These are phyloP conservation scores for Sambucus nigra DNA, from an alignment of 129 eudicot genomes.

Conservation along the genomic window DNA sequence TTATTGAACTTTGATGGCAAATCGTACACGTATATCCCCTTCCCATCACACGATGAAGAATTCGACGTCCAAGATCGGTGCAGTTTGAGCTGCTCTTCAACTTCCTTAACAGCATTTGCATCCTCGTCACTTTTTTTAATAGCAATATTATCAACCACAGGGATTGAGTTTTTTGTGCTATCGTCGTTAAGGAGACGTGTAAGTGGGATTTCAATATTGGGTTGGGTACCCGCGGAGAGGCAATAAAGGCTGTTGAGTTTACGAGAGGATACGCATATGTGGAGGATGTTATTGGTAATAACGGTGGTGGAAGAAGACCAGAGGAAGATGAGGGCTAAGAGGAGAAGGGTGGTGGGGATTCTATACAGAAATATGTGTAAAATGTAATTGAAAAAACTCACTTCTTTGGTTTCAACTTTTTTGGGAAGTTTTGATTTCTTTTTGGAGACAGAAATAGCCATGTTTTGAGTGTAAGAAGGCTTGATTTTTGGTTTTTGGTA, in stretches of 20 bases:
- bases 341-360: slow-evolving; percentile 45
- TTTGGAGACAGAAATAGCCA: slow-evolving; percentile 52
- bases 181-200: slow-evolving; percentile 29
- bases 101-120: slow-evolving; percentile 32
- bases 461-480: slow-evolving; percentile 8
- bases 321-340: slow-evolving; percentile 46
- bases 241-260: slow-evolving; percentile 68
- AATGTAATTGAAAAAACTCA: slow-evolving; percentile 20
- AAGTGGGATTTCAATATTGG: slow-evolving; percentile 31
- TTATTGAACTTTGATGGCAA: slow-evolving; percentile 76
- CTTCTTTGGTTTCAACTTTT: slow-evolving; percentile 23
- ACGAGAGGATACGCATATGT: slow-evolving; percentile 70
- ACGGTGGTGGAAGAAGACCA: slow-evolving; percentile 73
- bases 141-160: not conserved
- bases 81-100: slow-evolving; percentile 44
- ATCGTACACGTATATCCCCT: slow-evolving; percentile 63
- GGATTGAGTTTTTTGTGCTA: slow-evolving; percentile 12
- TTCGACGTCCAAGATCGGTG: slow-evolving; percentile 55
- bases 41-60: slow-evolving; percentile 38
- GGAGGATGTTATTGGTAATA: slow-evolving; percentile 64
- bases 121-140: slow-evolving; percentile 18
- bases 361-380: slow-evolving; percentile 33
- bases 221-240: slow-evolving; percentile 68
- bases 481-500: not conserved
- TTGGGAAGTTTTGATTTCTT: slow-evolving; percentile 34